Conservation (phyloP, 23 red algal species). For the Cyanidioschyzon merolae region DNA sequence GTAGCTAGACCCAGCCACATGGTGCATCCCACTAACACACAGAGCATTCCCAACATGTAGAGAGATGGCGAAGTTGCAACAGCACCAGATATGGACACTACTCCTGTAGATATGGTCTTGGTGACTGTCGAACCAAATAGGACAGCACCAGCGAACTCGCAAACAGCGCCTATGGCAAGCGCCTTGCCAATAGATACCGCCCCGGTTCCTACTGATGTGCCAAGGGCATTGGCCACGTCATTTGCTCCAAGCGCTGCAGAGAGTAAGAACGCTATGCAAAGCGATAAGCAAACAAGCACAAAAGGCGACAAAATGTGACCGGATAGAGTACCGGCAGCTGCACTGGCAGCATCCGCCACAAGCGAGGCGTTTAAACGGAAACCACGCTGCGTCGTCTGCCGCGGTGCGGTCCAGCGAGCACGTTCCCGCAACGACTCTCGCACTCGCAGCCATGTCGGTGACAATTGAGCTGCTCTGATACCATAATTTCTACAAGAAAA, state of each 20-base stretch:
- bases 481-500: too few species aligned
- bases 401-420: too few species aligned
- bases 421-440: too few species aligned
- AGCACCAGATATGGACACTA: conserved; percentile 48
- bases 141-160: conserved; percentile 95
- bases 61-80: conserved; percentile 39
- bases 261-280: conserved; percentile 44
- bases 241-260: conserved; percentile 77
- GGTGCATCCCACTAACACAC: conserved; percentile 53
- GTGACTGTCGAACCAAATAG: conserved; percentile 88
- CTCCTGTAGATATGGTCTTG: conserved; percentile 81
- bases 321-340: not conserved
- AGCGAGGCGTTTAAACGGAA: too few species aligned
- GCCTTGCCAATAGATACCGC: conserved; percentile 63
- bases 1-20: conserved; percentile 79
- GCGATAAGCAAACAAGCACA: conserved; percentile 18
- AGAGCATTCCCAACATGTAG: conserved; percentile 76
- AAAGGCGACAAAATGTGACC: not conserved
- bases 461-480: too few species aligned
- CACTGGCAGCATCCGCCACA: too few species aligned
- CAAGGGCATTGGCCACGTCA: conserved; percentile 90
- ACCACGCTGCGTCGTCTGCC: too few species aligned
- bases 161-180: conserved; percentile 88
- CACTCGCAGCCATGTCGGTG: too few species aligned
- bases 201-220: conserved; percentile 83